Evolutionary conservation across 2,329 filamentous ascomycete genomes (phyloP).

Genomic region (Akanthomyces dipterigenus): DNA sequence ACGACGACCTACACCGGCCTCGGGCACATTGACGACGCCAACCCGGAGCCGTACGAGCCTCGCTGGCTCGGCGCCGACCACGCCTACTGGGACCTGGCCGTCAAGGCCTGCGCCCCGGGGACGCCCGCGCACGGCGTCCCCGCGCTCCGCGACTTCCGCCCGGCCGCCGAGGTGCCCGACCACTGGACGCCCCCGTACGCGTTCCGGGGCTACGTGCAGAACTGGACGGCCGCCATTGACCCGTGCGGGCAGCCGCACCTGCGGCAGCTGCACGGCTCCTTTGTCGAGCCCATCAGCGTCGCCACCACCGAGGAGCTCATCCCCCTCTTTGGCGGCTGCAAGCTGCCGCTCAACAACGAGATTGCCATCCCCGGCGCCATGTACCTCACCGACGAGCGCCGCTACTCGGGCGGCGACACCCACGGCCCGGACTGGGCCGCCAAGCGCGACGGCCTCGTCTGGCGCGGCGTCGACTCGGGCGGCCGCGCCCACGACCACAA

Average conservation of each 20-base stretch:
- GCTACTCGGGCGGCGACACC: slow-evolving; percentile 49
- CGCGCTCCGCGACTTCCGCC: slow-evolving; percentile 24
- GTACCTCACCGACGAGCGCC: slow-evolving; percentile 53
- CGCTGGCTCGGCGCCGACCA: slow-evolving; percentile 39
- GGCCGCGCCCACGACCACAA: slow-evolving; percentile 46
- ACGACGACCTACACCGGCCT: slow-evolving; percentile 38
- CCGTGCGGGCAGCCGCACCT: slow-evolving; percentile 51
- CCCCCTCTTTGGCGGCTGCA: slow-evolving; percentile 57
- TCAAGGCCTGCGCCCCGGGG: slow-evolving; percentile 49
- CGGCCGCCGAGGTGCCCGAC: slow-evolving; percentile 27
- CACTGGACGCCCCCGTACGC: slow-evolving; percentile 30
- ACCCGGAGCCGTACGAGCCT: slow-evolving; percentile 35
- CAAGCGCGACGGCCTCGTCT: slow-evolving; percentile 51
- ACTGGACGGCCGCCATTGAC: slow-evolving; percentile 53
- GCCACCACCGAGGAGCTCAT: slow-evolving; percentile 47
- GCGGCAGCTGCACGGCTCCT: slow-evolving; percentile 47
- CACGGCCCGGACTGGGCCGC: slow-evolving; percentile 52
- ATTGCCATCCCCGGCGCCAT: slow-evolving; percentile 59
- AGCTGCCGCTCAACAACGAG: slow-evolving; percentile 56
- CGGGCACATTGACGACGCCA: slow-evolving; percentile 27
- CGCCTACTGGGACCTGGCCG: slow-evolving; percentile 54
- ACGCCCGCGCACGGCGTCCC: slow-evolving; percentile 38
- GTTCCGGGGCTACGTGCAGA: slow-evolving; percentile 44
- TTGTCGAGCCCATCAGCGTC: slow-evolving; percentile 47
- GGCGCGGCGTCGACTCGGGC: slow-evolving; percentile 60